Evolutionary conservation across 352 stramenopile genomes (phyloP).

Genomic region (Pythium phragmiticola): DNA sequence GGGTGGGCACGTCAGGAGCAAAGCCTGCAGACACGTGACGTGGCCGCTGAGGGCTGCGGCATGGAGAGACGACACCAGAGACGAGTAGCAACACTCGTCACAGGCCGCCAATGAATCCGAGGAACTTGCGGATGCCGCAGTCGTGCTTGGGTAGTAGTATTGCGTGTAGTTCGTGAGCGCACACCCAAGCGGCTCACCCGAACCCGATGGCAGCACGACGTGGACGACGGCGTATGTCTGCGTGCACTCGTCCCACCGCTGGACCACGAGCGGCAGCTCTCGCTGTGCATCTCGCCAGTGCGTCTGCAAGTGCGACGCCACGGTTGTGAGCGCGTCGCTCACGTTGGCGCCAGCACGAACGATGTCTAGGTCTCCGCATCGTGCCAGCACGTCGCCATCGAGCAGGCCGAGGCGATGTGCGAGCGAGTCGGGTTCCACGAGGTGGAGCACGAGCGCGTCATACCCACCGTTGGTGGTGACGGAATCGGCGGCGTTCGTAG

Average conservation of each 20-base stretch:
- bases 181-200: slow-evolving; percentile 35
- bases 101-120: slow-evolving; percentile 20
- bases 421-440: slow-evolving; percentile 32
- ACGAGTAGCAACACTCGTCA: slow-evolving; percentile 58
- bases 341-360: neutral
- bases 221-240: slow-evolving; percentile 43
- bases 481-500: neutral
- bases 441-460: slow-evolving; percentile 38
- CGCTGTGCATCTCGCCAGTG: slow-evolving; percentile 20
- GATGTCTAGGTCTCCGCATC: slow-evolving; percentile 34
- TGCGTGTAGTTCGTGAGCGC: slow-evolving; percentile 50
- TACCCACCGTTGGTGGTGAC: neutral
- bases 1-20: slow-evolving; percentile 1
- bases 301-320: slow-evolving; percentile 24
- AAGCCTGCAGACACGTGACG: slow-evolving; percentile 43
- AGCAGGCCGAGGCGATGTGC: slow-evolving; percentile 35
- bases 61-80: slow-evolving; percentile 50
- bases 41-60: slow-evolving; percentile 58
- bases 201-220: slow-evolving; percentile 19
- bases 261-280: slow-evolving; percentile 35
- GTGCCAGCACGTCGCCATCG: slow-evolving; percentile 49
- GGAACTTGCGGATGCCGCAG: neutral
- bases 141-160: slow-evolving; percentile 36
- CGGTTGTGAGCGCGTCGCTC: slow-evolving; percentile 15
- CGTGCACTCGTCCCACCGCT: slow-evolving; percentile 44